Evolutionary conservation across 306 rosid genomes (phyloP), one percentile per base, ranked within the genome.

Genomic region (Vigna nakashimae): DNA sequence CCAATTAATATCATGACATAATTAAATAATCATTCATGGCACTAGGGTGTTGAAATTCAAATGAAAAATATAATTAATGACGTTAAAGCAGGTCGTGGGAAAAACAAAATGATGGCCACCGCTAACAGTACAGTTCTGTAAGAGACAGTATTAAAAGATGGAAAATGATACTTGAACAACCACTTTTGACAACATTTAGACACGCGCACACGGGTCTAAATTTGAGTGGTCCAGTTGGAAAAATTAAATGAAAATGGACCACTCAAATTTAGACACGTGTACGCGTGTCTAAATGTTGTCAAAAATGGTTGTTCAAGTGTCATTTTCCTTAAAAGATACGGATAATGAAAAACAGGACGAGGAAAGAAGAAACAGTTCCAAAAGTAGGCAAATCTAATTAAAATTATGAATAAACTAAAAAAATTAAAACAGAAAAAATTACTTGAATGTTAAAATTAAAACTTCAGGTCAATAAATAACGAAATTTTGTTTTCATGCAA

Each of bases 1-100:
- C 76, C 63, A 69, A 26, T 43, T 59, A 75, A 76, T 46, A 66
- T 42, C 16, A 74, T 48, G 30, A 68, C 15, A 60, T 56, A 65
- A 56, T 48, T 2, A 53, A 65, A 60, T 63, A 46, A 80, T 43
- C 73, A 42, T 52, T 60, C 68, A 68, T 45, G 51, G 36, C 66
- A 28, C 43, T 42, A 30, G 50, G 40, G 53, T 50, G 49, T 77
- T 38, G 53, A 38, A 59, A 55, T 65, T 60, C 24, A 9, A 48
- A 36, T 16, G 64, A 55, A 20, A 53, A 62, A 51, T 45, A 42
- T 50, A 60, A 60, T 26, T 18, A 51, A 68, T 42, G 38, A 34
- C 14, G 63, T 51, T 68, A 30, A 60, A 56, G 20, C 36, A 58
- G 17, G 49, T 28, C 9, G 50, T 45, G 62, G 36, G 18, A 57